Evolutionary conservation across 176 grass and related monocot species (phyloP).

Genomic region (Ampelocalamus luodianensis): DNA sequence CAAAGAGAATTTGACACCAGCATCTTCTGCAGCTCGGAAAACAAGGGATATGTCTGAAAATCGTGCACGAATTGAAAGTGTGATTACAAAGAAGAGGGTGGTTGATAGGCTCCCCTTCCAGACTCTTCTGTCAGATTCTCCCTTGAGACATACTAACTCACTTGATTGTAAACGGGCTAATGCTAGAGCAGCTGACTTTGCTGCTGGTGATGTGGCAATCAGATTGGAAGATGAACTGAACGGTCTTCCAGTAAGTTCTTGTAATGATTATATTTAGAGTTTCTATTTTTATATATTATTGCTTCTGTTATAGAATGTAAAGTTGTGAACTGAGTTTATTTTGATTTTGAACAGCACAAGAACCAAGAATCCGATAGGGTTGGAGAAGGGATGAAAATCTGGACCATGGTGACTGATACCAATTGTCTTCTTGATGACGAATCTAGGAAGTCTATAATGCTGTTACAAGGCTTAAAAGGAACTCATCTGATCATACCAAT

Average conservation of each 20-base stretch:
- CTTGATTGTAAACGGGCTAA: constrained; percentile 34
- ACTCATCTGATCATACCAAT: constrained; percentile 76
- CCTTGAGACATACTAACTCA: constrained; percentile 39
- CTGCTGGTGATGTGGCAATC: constrained; percentile 29
- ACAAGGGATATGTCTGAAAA: constrained; percentile 51
- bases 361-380: constrained; percentile 27
- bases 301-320: constrained; percentile 18
- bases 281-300: constrained; percentile 12
- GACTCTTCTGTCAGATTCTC: constrained; percentile 61
- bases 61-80: constrained; percentile 49
- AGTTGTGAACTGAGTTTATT: constrained; percentile 20
- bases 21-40: constrained; percentile 46
- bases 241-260: constrained; percentile 48
- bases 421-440: constrained; percentile 77
- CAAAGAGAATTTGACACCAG: constrained; percentile 84
- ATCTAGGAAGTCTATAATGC: constrained; percentile 68
- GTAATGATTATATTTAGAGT: not conserved
- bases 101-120: constrained; percentile 64
- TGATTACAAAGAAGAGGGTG: constrained; percentile 59
- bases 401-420: constrained; percentile 84
- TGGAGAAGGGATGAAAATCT: constrained; percentile 61
- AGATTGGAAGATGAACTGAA: constrained; percentile 50
- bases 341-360: constrained; percentile 37
- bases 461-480: constrained; percentile 82
- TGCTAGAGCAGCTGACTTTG: constrained; percentile 22